Evolutionary conservation across 1,284 basidiomycete genomes (phyloP).

Genomic region (Calocybe gambosa): DNA sequence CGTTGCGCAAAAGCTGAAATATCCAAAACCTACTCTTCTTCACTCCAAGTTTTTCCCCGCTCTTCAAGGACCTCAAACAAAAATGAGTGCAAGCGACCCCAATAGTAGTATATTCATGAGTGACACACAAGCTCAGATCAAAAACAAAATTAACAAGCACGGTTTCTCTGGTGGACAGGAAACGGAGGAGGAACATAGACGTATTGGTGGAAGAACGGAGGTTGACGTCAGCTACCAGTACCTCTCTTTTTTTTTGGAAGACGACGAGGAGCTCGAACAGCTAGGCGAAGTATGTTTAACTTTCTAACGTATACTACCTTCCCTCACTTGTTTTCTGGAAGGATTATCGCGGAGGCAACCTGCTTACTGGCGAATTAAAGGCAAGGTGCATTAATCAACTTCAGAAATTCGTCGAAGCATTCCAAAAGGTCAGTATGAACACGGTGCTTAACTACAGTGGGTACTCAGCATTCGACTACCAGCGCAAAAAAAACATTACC

Average conservation of each 20-base stretch:
- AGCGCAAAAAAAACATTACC: constrained; percentile 80
- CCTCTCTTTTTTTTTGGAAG: constrained; percentile 93
- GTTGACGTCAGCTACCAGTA: constrained; percentile 98
- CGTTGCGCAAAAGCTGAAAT: constrained; percentile 89
- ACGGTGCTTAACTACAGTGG: neutral
- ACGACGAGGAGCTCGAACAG: constrained; percentile 80
- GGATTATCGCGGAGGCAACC: constrained; percentile 87
- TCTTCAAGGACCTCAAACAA: constrained; percentile 94
- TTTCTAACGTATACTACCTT: neutral
- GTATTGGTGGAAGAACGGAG: constrained; percentile 87
- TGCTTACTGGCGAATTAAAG: constrained; percentile 93
- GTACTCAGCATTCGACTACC: neutral
- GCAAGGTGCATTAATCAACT: constrained; percentile 81
- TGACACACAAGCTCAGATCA: constrained; percentile 90
- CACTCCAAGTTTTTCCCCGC: constrained; percentile 99
- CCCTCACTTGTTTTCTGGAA: constrained; percentile 24
- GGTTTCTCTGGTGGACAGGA: constrained; percentile 89
- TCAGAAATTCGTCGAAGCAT: constrained; percentile 80
- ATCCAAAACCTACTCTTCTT: constrained; percentile 90
- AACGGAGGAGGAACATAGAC: constrained; percentile 90
- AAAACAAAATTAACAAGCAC: constrained; percentile 96
- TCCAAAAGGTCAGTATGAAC: constrained; percentile 74
- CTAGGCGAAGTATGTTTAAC: constrained; percentile 61
- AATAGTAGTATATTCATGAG: constrained; percentile 95
- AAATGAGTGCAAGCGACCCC: constrained; percentile 95